Conservation (phyloP, 106 monocot species). For the Agapanthus africanus region DNA sequence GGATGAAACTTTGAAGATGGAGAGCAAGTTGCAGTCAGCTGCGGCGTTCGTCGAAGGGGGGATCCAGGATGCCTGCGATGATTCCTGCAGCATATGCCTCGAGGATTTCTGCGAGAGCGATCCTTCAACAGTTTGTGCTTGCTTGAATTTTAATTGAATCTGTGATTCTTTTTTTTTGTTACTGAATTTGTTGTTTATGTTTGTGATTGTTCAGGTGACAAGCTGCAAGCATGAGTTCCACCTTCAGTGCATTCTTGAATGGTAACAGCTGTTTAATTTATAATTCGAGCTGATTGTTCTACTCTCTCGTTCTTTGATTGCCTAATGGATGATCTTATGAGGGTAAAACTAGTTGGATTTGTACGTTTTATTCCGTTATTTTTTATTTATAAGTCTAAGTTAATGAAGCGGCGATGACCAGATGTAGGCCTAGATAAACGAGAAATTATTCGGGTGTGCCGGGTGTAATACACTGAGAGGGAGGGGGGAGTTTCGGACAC, state of each 20-base stretch:
- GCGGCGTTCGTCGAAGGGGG: conserved; percentile 83
- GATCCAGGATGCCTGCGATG: conserved; percentile 65
- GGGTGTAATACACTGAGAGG: no score
- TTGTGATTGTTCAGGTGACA: conserved; percentile 17
- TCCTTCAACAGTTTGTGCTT: conserved; percentile 49
- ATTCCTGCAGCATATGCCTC: conserved; percentile 84
- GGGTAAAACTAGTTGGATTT: neutral
- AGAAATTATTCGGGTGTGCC: no score
- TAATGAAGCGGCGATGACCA: no score
- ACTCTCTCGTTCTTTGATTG: neutral
- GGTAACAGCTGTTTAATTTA: conserved; percentile 7
- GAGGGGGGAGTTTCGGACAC: no score
- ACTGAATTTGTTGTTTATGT: neutral
- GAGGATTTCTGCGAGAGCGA: conserved; percentile 59
- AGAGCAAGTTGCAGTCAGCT: conserved; percentile 45
- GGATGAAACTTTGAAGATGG: conserved; percentile 47
- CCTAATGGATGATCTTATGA: neutral
- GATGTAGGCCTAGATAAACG: no score
- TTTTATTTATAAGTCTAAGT: neutral
- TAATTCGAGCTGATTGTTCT: neutral
- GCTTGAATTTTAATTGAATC: neutral
- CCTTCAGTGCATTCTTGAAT: conserved; percentile 28
- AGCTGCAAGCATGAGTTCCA: conserved; percentile 32
- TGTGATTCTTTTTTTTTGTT: neutral
- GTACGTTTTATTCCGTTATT: neutral